Percentiles rank a stretch among this genome's conserved stretches.
These are phyloP conservation scores for Volvox reticuliferus DNA, from an alignment of 139 green algal species.

Conservation along the genomic window DNA sequence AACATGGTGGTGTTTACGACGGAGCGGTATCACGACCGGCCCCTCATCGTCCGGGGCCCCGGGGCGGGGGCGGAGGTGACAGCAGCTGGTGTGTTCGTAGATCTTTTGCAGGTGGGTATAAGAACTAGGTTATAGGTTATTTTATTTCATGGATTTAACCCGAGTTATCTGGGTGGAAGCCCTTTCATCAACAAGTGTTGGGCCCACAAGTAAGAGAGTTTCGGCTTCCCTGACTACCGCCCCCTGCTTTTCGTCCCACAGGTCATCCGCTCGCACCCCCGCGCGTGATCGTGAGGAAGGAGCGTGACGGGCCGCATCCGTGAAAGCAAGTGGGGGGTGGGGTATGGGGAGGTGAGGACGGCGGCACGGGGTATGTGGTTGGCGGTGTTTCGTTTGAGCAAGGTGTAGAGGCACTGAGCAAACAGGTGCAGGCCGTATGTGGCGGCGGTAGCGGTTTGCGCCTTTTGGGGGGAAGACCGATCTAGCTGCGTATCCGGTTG, in stretches of 20 bases:
- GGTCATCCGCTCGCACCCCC: not conserved
- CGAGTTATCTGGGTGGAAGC: not conserved
- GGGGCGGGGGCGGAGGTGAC: constrained; percentile 94
- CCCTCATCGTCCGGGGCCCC: constrained; percentile 89
- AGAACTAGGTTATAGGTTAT: too few relatives aligned
- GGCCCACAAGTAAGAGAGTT: not conserved
- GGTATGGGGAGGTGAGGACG: too few relatives aligned
- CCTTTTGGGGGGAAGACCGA: too few relatives aligned
- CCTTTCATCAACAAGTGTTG: not conserved
- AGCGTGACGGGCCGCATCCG: not conserved
- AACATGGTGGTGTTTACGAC: constrained; percentile 92
- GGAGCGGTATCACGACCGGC: constrained; percentile 74
- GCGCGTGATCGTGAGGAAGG: not conserved
- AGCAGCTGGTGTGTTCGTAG: constrained; percentile 92
- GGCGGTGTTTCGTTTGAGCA: too few relatives aligned
- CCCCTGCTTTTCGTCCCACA: not conserved
- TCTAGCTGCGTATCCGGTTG: too few relatives aligned
- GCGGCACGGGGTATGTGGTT: too few relatives aligned
- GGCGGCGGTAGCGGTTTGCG: too few relatives aligned
- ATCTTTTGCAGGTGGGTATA: constrained; percentile 86
- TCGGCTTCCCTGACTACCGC: not conserved
- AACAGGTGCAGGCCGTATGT: too few relatives aligned
- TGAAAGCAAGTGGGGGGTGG: not conserved
- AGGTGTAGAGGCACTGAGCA: too few relatives aligned
- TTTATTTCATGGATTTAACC: too few relatives aligned